Conservation (phyloP, 371 early-diverging fungal species). For the Batrachochytrium dendrobatidis region DNA sequence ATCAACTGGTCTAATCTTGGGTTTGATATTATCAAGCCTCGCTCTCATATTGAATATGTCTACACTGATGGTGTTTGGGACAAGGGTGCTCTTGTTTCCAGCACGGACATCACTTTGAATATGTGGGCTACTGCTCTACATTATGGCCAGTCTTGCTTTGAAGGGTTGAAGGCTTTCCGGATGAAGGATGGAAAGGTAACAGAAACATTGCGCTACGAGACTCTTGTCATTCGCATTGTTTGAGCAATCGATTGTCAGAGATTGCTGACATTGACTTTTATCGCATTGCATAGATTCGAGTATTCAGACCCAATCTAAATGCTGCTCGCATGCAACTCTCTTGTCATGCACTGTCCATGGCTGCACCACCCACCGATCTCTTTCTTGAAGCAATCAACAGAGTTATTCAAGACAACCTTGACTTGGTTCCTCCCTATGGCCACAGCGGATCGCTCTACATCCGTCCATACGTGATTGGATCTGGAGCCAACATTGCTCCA, state of each 20-base stretch:
- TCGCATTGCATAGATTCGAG: conserved; percentile 39
- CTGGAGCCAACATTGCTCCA: conserved; percentile 63
- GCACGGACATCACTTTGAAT: conserved; percentile 20
- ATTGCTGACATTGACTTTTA: background rate
- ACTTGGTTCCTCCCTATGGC: conserved; percentile 62
- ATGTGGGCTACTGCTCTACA: conserved; percentile 54
- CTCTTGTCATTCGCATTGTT: background rate
- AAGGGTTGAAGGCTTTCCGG: conserved; percentile 77
- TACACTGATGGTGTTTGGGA: conserved; percentile 60
- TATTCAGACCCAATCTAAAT: conserved; percentile 69
- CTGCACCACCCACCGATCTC: conserved; percentile 51
- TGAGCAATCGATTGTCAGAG: background rate
- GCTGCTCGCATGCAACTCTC: conserved; percentile 57
- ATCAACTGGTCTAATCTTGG: conserved; percentile 65
- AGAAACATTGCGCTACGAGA: background rate
- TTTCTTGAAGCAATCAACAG: conserved; percentile 59
- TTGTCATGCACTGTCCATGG: conserved; percentile 55
- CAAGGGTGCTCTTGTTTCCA: conserved; percentile 48
- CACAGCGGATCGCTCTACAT: conserved; percentile 59
- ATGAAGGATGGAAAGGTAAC: conserved; percentile 53
- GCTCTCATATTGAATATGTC: conserved; percentile 56
- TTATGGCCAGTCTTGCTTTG: conserved; percentile 75
- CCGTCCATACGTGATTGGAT: conserved; percentile 66
- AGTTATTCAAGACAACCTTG: conserved; percentile 56
- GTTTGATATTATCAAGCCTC: conserved; percentile 59